Base-by-base conservation (phyloP, 2,329 filamentous ascomycete species). In the Bisporella sp. region DNA sequence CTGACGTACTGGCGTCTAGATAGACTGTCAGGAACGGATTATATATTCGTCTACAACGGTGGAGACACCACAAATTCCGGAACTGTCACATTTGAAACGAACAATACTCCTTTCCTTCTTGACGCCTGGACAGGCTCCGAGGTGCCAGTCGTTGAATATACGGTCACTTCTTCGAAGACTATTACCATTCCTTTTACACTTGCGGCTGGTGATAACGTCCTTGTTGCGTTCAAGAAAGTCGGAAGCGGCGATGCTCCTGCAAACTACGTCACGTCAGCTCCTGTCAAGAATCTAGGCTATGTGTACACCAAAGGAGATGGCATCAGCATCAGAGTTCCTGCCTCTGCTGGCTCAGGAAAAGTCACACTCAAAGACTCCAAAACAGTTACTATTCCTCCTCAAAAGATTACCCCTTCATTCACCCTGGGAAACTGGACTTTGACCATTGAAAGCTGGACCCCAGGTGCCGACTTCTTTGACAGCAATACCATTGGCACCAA, bases 81-180 rank as follows among this genome's bases (percentile, higher is more conserved):
- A 5, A 55, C 45, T 7, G 56, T 70, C 32, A 56, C 54, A 1
- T 65, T 71, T 39, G 53, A 56, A 13, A 62, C 54, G 9, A 66
- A 57, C 12, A 63, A 61, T 29, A 59, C 54, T 5, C 71, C 71
- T 4, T 70, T 67, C 53, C 32, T 62, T 31, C 68, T 68, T 47
- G 62, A 75, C 55, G 68, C 70, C 4, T 76, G 71, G 69, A 71
- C 69, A 1, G 73, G 72, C 6, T 56, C 60, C 5, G 48, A 61
- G 30, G 64, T 50, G 4, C 65, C 64, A 5, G 51, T 72, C 21
- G 41, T 63, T 1, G 55, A 60, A 4, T 72, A 72, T 50, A 58
- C 61, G n/a, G 21, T 21, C 21, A 52, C 60, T 6, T 58, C 49
- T 3, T 48, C 59, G 3, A 58, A 54, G 4, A 54, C 48, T 0